These are phyloP conservation scores for Zoysia matrella DNA, from an alignment of 202 grass and related monocot genomes.

Conservation along the genomic window DNA sequence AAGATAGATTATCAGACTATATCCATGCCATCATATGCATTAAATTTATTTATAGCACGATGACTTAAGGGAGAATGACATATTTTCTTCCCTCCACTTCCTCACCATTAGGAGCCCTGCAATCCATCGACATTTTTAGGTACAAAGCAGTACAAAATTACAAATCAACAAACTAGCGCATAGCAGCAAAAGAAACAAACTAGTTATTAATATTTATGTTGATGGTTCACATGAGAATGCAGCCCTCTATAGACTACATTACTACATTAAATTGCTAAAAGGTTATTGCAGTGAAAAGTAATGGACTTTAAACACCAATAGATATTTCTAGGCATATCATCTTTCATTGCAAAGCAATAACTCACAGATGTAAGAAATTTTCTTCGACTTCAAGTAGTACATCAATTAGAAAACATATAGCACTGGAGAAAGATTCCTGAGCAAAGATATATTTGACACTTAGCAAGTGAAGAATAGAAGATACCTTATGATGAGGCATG, in stretches of 20 bases:
- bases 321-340: background rate
- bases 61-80: slow-evolving; percentile 91
- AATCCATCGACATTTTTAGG: slow-evolving; percentile 32
- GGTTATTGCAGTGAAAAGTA: slow-evolving; percentile 1
- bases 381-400: background rate
- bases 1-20: background rate
- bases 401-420: background rate
- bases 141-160: background rate
- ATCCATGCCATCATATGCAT: background rate
- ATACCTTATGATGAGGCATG: slow-evolving; percentile 94
- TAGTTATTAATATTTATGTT: background rate
- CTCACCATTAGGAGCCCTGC: slow-evolving; percentile 84
- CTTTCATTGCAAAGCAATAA: background rate
- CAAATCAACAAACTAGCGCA: slow-evolving; percentile 23
- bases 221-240: slow-evolving; percentile 3
- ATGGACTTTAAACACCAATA: background rate
- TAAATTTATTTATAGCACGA: slow-evolving; percentile 19
- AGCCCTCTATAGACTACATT: background rate
- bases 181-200: background rate
- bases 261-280: slow-evolving; percentile 4
- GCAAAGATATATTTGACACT: slow-evolving; percentile 15
- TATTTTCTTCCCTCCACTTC: slow-evolving; percentile 91
- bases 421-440: slow-evolving; percentile 7
- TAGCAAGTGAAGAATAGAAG: slow-evolving; percentile 1
- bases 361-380: slow-evolving; percentile 2